These are phyloP conservation scores for Tolypocladium sp. DNA, from an alignment of 2,329 filamentous ascomycete species.

Conservation along the genomic window DNA sequence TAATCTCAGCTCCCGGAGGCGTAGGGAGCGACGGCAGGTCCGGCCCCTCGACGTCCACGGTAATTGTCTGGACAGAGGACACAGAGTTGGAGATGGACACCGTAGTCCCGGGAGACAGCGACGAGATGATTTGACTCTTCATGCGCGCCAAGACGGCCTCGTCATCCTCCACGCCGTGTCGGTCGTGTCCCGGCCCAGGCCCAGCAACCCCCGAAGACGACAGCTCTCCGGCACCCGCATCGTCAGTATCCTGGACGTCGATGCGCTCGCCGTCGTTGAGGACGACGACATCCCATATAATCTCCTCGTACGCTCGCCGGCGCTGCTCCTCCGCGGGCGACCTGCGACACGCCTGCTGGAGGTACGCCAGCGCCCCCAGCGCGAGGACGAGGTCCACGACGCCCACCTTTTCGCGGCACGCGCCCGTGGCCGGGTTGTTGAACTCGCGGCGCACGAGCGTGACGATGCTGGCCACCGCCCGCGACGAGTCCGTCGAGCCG, in stretches of 20 bases:
- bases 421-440: conserved; percentile 51
- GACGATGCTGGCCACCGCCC: conserved; percentile 58
- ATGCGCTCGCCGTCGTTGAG: conserved; percentile 49
- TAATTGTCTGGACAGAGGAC: conserved; percentile 53
- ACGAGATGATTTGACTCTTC: conserved; percentile 43
- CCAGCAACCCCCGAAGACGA: neutral
- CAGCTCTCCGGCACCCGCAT: conserved; percentile 3
- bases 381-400: conserved; percentile 53
- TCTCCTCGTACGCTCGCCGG: conserved; percentile 40
- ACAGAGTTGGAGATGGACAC: conserved; percentile 52
- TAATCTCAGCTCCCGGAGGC: conserved; percentile 48
- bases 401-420: conserved; percentile 49
- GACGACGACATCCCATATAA: conserved; percentile 60
- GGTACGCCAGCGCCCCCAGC: conserved; percentile 50
- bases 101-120: conserved; percentile 45
- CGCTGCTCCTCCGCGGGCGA: conserved; percentile 39
- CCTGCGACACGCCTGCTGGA: conserved; percentile 48
- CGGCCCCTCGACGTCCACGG: conserved; percentile 50
- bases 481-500: conserved; percentile 59
- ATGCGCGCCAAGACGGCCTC: conserved; percentile 34
- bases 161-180: conserved; percentile 16
- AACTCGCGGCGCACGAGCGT: conserved; percentile 56
- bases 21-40: conserved; percentile 41
- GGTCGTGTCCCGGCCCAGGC: neutral
- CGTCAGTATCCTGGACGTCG: conserved; percentile 34